Conservation (phyloP, 2,329 filamentous ascomycete genomes). For the Zasmidium cellare region DNA sequence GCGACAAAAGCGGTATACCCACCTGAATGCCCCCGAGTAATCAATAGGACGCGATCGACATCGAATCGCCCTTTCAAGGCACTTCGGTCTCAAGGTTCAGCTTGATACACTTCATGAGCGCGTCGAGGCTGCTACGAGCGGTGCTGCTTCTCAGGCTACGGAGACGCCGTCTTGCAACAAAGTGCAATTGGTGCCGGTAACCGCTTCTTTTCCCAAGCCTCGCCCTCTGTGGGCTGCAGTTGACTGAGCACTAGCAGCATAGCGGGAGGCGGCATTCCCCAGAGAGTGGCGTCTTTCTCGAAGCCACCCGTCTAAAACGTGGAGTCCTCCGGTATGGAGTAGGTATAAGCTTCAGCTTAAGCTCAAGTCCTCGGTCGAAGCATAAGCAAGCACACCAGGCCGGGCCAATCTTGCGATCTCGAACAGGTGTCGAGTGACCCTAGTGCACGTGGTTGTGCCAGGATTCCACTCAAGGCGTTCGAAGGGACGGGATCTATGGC, state of each 20-base stretch:
- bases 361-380: neutral
- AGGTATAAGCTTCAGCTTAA: neutral
- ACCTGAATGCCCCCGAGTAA: neutral
- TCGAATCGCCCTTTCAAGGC: neutral
- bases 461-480: neutral
- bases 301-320: neutral
- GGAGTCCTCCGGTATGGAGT: neutral
- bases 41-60: neutral
- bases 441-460: neutral
- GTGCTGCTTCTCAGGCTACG: neutral
- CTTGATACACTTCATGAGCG: neutral
- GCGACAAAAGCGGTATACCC: neutral
- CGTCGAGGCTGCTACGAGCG: neutral
- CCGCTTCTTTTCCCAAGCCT: neutral
- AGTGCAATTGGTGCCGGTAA: neutral
- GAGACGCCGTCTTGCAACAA: neutral
- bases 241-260: neutral
- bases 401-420: neutral
- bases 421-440: neutral
- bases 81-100: neutral
- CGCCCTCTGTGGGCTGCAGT: neutral
- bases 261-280: neutral
- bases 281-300: neutral
- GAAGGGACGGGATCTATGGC: neutral
- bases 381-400: neutral